Evolutionary conservation across 257 asterid genomes (phyloP), one percentile per base, ranked within the genome.

Genomic region (Penstemon barbatus): DNA sequence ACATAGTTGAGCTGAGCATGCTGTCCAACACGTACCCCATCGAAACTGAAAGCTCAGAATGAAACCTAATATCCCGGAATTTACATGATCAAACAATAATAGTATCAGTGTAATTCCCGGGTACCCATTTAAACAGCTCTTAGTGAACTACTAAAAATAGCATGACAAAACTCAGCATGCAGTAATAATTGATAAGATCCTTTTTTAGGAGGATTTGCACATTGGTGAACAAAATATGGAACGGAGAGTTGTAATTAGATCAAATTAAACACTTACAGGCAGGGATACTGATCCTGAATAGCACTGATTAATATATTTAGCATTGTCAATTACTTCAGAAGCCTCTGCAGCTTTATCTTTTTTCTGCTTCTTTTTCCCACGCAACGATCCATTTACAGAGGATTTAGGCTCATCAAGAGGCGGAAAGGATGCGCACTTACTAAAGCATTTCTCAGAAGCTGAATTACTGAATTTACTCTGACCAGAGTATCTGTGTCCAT

Each of bases 221-320:
- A 25, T 25, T 25, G 33, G 33, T 25, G 33, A 25, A 25, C 3
- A 25, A 25, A 25, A 25, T 25, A 25, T 25, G 33, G 33, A 25
- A 25, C 2, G 33, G 33, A 25, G 33, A 25, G 33, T 25, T 25
- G 33, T 25, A 25, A 25, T 25, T 1, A 25, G 33, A 13, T 46
- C 42, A 54, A 11, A 59, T 4, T 48, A 64, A 73, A 43, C 65
- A 86, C 98, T 90, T 87, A 93, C 98, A 64, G 96, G 95, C 73
- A 86, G 78, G 39, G 90, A 85, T 44, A 71, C 42, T 50, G 94
- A 82, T 61, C 65, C 78, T 42, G 88, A 18, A 75, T 52, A 72
- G 51, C 79, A 69, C 51, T 37, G 61, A 78, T 64, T 69, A 8
- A 50, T 68, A 73, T 83, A 68, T 48, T 74, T 69, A 44, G 69